Base-by-base conservation (phyloP, 2,329 filamentous ascomycete species). In the Penicillium decumbens region DNA sequence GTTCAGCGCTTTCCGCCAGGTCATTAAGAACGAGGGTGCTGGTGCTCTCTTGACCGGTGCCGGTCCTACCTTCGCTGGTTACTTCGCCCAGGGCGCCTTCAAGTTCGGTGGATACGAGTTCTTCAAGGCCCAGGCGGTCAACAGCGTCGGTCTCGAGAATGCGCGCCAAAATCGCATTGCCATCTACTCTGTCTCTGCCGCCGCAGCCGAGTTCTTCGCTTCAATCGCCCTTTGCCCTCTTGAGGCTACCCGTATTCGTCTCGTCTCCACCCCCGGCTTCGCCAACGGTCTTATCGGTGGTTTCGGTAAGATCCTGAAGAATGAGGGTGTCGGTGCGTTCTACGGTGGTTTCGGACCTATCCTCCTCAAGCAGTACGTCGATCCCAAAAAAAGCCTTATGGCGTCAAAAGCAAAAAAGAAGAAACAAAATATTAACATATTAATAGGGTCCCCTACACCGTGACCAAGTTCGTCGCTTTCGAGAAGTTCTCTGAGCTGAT, bases 51-150 rank as follows among this genome's bases (percentile, higher is more conserved):
- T 89, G 73, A 95, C 89, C 62, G 89, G 89, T 75, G 81, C 84
- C 73, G 89, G 89, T 63, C 89, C 89, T 66, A 95, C 89, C 69
- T 84, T 84, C 62, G 87, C 89, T 59, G 89, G 89, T 74, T 95
- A 95, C 80, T 95, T 95, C 85, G 84, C 95, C 65, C 89, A 95
- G 79, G 89, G 89, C 71, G 87, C 88, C 65, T 84, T 93, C 81
- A 95, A 95, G 79, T 93, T 93, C 74, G 89, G 89, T 74, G 89
- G 89, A 72, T 95, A 95, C 76, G 89, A 95, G 78, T 85, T 95
- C 78, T 95, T 95, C 87, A 95, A 95, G 85, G 82, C 91, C 79
- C 87, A 93, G 77, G 82, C 78, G 70, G 93, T 95, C 75, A 86
- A 89, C 79, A 55, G 79, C 56, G 75, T 95, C 67, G 89, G 89